Evolutionary conservation across 352 stramenopile genomes (phyloP).

Genomic region (Globisporangium nagaii): DNA sequence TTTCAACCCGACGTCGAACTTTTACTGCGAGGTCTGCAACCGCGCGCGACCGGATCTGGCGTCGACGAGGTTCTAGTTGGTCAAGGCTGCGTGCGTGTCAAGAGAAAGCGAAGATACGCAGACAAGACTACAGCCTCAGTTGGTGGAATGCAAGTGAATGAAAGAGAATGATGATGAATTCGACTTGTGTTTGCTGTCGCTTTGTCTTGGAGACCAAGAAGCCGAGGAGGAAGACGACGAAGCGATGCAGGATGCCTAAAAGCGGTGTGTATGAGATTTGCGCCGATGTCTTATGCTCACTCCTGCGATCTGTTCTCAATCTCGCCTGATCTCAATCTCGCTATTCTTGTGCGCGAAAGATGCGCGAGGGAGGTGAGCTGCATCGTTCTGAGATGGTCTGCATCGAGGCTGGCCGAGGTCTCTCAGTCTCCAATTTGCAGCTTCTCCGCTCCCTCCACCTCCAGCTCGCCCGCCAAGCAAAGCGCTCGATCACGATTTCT

Average conservation of each 20-base stretch:
- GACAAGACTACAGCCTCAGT: not conserved
- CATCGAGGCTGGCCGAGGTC: too few species aligned
- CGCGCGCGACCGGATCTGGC: slow-evolving; percentile 70
- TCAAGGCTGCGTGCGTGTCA: too few species aligned
- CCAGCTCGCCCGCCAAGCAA: not conserved
- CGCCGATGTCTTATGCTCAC: not conserved
- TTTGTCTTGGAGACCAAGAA: not conserved
- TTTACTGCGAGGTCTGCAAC: slow-evolving; percentile 90
- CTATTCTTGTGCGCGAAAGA: not conserved
- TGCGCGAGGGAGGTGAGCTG: too few species aligned
- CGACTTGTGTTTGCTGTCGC: too few species aligned
- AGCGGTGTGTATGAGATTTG: too few species aligned
- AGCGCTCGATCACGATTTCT: slow-evolving; percentile 2
- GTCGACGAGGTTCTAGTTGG: slow-evolving; percentile 73
- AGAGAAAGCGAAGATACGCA: too few species aligned
- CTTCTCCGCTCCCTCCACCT: not conserved
- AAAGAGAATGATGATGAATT: not conserved
- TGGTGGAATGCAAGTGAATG: too few species aligned
- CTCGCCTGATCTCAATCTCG: not conserved
- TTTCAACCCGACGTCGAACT: slow-evolving; percentile 76
- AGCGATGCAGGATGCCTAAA: too few species aligned
- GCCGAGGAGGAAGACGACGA: too few species aligned
- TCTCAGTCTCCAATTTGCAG: not conserved
- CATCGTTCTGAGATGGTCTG: too few species aligned
- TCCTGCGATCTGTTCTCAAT: not conserved